phyloP scores from a whole-genome alignment of 768 basidiomycete genomes.

The Suillus spraguei region DNA sequence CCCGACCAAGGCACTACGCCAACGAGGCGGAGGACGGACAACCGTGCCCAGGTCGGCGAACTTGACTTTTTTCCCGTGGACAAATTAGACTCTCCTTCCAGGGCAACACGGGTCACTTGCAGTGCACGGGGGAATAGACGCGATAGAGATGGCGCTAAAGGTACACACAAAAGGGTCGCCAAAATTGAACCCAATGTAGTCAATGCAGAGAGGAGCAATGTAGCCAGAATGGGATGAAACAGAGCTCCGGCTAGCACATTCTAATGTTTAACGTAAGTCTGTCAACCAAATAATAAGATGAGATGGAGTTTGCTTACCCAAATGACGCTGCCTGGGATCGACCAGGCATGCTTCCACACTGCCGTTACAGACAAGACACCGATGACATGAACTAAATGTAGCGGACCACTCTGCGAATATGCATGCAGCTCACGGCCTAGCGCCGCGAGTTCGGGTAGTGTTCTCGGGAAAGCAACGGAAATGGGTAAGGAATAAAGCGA shows the following conservation, averaged over 20 bases:
- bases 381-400: slow-evolving; percentile 73
- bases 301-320: slow-evolving; percentile 56
- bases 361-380: slow-evolving; percentile 82
- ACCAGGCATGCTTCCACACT: slow-evolving; percentile 98
- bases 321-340: slow-evolving; percentile 90
- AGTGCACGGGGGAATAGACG: slow-evolving; percentile 83
- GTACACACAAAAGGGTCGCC: slow-evolving; percentile 79
- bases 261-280: slow-evolving; percentile 38
- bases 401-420: slow-evolving; percentile 72
- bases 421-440: slow-evolving; percentile 75
- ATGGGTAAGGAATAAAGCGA: slow-evolving; percentile 63
- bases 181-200: slow-evolving; percentile 87
- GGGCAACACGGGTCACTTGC: slow-evolving; percentile 78
- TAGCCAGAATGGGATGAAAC: slow-evolving; percentile 81
- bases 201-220: slow-evolving; percentile 77
- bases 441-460: slow-evolving; percentile 72
- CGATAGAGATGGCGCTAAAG: slow-evolving; percentile 82
- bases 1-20: slow-evolving; percentile 97
- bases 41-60: slow-evolving; percentile 73
- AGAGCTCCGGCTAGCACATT: slow-evolving; percentile 90
- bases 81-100: slow-evolving; percentile 66
- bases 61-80: slow-evolving; percentile 37
- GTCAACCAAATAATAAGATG: slow-evolving; percentile 20
- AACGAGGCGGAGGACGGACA: slow-evolving; percentile 85
- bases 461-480: slow-evolving; percentile 75